Percentiles rank a stretch among this genome's conserved stretches.
These are phyloP conservation scores for Aspergillus puulaauensis DNA, from an alignment of 2,329 filamentous ascomycete genomes.

Conservation along the genomic window DNA sequence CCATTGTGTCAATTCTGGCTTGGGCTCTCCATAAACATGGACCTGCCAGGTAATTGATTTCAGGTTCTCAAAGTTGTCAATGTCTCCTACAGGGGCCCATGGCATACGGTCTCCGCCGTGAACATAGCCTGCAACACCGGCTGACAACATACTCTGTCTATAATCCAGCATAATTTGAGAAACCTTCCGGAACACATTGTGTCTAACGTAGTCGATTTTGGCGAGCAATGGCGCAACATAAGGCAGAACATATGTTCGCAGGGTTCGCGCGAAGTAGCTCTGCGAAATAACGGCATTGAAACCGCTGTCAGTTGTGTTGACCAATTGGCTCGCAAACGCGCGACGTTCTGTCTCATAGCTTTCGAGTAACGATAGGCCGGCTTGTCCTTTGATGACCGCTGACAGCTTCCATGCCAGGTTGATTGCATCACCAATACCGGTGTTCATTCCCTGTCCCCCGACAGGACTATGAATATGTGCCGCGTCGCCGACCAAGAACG, in stretches of 20 bases:
- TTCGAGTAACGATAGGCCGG: conserved; percentile 44
- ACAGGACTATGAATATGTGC: conserved; percentile 58
- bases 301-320: conserved; percentile 43
- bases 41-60: conserved; percentile 29
- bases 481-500: conserved; percentile 58
- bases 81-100: conserved; percentile 24
- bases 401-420: conserved; percentile 59
- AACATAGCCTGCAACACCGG: conserved; percentile 35
- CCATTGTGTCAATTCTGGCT: conserved; percentile 22
- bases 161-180: conserved; percentile 48
- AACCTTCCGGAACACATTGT: conserved; percentile 34
- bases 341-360: conserved; percentile 51
- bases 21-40: conserved; percentile 28
- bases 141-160: conserved; percentile 39
- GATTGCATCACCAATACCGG: conserved; percentile 54
- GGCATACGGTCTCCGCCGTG: conserved; percentile 50
- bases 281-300: conserved; percentile 42
- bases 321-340: conserved; percentile 46
- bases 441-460: conserved; percentile 61
- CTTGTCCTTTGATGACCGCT: conserved; percentile 42
- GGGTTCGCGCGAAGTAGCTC: conserved; percentile 42
- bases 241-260: conserved; percentile 42
- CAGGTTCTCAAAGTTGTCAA: conserved; percentile 29
- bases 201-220: conserved; percentile 19
- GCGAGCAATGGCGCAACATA: conserved; percentile 29